Percentiles rank a stretch among this genome's conserved stretches.
phyloP scores from a whole-genome alignment of 805 yeast genomes.

The Saccharomycopsis amapae region DNA sequence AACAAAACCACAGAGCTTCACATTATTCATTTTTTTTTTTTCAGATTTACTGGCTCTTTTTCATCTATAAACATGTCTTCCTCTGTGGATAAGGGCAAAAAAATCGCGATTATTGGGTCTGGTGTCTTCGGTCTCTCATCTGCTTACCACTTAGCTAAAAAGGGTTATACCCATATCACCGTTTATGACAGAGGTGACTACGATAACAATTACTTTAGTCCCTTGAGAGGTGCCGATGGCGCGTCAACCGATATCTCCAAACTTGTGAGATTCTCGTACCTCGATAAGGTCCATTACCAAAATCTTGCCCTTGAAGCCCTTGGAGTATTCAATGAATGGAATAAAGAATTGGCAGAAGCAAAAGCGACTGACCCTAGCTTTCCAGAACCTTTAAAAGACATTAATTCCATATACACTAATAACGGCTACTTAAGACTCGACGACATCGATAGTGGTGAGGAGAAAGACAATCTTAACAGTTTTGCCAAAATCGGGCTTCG shows the following conservation, averaged over 20 bases:
- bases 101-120: slow-evolving; percentile 42
- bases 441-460: slow-evolving; percentile 24
- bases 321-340: slow-evolving; percentile 24
- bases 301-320: slow-evolving; percentile 23
- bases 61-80: neutral
- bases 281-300: slow-evolving; percentile 31
- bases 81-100: slow-evolving; percentile 20
- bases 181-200: slow-evolving; percentile 34
- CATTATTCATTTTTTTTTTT: neutral
- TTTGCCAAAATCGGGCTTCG: slow-evolving; percentile 18
- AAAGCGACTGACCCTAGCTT: too few relatives aligned
- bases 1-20: too few relatives aligned
- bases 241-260: slow-evolving; percentile 38
- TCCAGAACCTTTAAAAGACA: too few relatives aligned
- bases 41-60: neutral
- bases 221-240: slow-evolving; percentile 34
- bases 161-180: slow-evolving; percentile 33
- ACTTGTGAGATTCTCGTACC: slow-evolving; percentile 34
- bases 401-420: slow-evolving; percentile 25
- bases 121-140: slow-evolving; percentile 50
- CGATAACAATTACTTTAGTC: slow-evolving; percentile 26
- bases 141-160: slow-evolving; percentile 35
- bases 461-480: slow-evolving; percentile 22
- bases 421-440: slow-evolving; percentile 26
- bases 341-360: slow-evolving; percentile 15